Evolutionary conservation across 2,329 filamentous ascomycete species (phyloP).

Genomic region (Colletotrichum abscissum): DNA sequence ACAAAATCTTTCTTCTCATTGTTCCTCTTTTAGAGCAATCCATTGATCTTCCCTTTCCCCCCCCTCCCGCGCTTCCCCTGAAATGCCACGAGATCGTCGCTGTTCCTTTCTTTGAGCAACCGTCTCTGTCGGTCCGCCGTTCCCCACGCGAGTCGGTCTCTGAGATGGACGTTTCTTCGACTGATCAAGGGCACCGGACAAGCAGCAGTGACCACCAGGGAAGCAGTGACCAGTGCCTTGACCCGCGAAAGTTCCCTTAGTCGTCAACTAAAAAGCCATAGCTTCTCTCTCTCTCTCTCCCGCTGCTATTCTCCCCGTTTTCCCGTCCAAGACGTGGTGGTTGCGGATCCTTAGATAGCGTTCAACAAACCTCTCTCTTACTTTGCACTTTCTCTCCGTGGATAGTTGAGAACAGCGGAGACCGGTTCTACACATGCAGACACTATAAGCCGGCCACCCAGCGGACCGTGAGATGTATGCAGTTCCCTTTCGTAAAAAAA

Average conservation of each 20-base stretch:
- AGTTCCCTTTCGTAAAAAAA: too few relatives aligned
- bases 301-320: too few relatives aligned
- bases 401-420: background rate
- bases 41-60: background rate
- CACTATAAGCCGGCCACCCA: too few relatives aligned
- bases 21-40: background rate
- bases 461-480: too few relatives aligned
- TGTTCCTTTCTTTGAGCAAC: too few relatives aligned
- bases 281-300: background rate
- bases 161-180: background rate
- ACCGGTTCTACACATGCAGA: too few relatives aligned
- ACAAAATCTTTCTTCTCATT: background rate
- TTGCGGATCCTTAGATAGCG: background rate
- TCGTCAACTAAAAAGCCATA: background rate
- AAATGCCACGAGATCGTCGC: background rate
- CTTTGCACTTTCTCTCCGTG: background rate
- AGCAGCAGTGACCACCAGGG: too few relatives aligned
- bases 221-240: background rate
- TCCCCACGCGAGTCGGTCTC: background rate
- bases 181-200: background rate
- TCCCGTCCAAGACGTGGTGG: too few relatives aligned
- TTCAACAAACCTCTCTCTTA: background rate
- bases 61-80: background rate
- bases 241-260: background rate
- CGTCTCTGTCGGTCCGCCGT: too few relatives aligned